Conservation (phyloP, 257 asterid genomes). For the Ophiorrhiza pumila region DNA sequence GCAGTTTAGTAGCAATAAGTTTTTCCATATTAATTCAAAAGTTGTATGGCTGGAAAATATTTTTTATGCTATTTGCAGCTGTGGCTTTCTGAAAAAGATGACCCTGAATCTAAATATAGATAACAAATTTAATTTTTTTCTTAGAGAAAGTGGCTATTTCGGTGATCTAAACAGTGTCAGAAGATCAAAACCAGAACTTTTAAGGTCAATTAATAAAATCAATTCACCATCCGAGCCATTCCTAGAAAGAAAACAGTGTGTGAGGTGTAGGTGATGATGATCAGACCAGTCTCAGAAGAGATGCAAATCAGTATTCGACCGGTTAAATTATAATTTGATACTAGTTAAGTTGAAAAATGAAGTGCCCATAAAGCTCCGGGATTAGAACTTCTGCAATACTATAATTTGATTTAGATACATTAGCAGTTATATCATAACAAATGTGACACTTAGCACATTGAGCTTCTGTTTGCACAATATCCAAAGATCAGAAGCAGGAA, state of each 20-base stretch:
- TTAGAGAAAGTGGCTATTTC: not conserved
- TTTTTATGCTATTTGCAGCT: not conserved
- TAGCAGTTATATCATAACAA: not conserved
- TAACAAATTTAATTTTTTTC: not conserved
- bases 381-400: not conserved
- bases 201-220: not conserved
- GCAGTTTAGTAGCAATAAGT: not conserved
- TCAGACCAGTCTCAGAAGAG: not conserved
- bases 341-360: not conserved
- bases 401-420: not conserved
- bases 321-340: not conserved
- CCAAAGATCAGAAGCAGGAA: too few relatives aligned
- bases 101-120: not conserved
- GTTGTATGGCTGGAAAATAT: not conserved
- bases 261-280: not conserved
- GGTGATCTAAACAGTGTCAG: not conserved
- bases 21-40: not conserved
- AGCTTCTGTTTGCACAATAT: not conserved
- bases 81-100: not conserved
- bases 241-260: not conserved
- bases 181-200: not conserved
- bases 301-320: too few relatives aligned
- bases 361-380: not conserved
- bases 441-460: not conserved
- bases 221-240: not conserved